Evolutionary conservation across 1,284 basidiomycete species (phyloP), one percentile per base, ranked within the genome.

Genomic region (Austroboletus niveus): DNA sequence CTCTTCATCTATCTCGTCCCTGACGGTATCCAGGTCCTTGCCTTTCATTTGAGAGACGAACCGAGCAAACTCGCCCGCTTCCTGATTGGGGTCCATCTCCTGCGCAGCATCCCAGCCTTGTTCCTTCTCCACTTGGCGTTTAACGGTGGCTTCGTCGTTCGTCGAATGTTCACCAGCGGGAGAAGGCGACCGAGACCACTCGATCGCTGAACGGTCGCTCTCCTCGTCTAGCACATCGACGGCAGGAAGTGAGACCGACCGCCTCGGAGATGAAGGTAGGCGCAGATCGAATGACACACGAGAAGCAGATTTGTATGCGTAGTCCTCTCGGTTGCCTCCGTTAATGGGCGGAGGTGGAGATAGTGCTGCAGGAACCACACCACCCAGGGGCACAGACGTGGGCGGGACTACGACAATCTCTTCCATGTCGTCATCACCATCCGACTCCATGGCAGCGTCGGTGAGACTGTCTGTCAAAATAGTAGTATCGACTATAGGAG

Each of bases 1-100:
- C 71, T 99, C 97, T 47, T 88, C 87, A 65, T 96, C 92, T 49
- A 98, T 94, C 71, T 99, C 95, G 44, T 78, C 76, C 52, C 89
- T 81, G 42, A 96, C 89, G 39, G 86, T 79, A 39, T 89, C 85
- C 47, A 97, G 69, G 65, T 94, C 84, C 54, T 82, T 82, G 15
- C 90, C 90, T 65, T 92, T 91, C 58, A 98, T 87, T 58, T 94
- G 86, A 7, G 94, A 93, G 53, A 98, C 73, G 67, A 98, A 97
- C 11, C 84, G 80, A 15, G 89, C 94, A 70, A 96, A 98, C 64
- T 96, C 94, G 47, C 87, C 89, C 60, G 94, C 90, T 66, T 97
- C 94, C 0, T 82, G 87, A 44, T 84, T 79, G 29, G 82, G 75
- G 60, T 92, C 92, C 81, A 92, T 90, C 71, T 88, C 91, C 54